phyloP scores from a whole-genome alignment of 768 basidiomycete species.

The Boletus sp. region DNA sequence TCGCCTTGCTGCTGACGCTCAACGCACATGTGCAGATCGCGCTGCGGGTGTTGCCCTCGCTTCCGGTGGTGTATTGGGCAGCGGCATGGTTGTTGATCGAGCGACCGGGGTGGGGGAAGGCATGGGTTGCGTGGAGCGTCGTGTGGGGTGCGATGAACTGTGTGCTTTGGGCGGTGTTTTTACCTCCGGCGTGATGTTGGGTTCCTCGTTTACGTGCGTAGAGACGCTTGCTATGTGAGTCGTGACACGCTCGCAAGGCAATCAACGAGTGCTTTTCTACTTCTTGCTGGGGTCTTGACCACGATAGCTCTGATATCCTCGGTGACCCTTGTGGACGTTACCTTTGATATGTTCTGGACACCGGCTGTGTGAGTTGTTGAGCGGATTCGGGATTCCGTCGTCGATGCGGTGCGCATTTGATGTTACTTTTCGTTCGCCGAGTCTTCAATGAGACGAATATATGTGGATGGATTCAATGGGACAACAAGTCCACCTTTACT shows the following conservation, averaged over 20 bases:
- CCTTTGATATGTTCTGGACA: no score
- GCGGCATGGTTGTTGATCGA: conserved; percentile 64
- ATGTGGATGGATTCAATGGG: background rate
- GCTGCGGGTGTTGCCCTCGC: conserved; percentile 69
- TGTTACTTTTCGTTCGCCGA: background rate
- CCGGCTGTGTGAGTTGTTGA: no score
- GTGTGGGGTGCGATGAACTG: conserved; percentile 72
- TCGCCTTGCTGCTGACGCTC: conserved; percentile 66
- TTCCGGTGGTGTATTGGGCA: conserved; percentile 86
- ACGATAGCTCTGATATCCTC: no score
- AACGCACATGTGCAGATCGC: conserved; percentile 86
- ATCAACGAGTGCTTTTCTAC: no score
- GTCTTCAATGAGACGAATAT: background rate
- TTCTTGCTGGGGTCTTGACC: no score
- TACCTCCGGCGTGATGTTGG: conserved; percentile 80
- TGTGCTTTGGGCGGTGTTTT: conserved; percentile 79
- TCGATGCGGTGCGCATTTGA: background rate
- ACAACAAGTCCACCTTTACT: conserved; percentile 20
- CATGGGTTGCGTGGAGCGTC: conserved; percentile 78
- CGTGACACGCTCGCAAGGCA: no score
- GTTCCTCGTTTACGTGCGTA: no score
- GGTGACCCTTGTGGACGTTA: no score
- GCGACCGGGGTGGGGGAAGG: conserved; percentile 45
- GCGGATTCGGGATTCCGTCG: no score
- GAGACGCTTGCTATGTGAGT: no score